Percentiles rank a stretch among this genome's conserved stretches.
Evolutionary conservation across 495 filamentous ascomycete genomes (phyloP).

Genomic region (Letharia lupina): DNA sequence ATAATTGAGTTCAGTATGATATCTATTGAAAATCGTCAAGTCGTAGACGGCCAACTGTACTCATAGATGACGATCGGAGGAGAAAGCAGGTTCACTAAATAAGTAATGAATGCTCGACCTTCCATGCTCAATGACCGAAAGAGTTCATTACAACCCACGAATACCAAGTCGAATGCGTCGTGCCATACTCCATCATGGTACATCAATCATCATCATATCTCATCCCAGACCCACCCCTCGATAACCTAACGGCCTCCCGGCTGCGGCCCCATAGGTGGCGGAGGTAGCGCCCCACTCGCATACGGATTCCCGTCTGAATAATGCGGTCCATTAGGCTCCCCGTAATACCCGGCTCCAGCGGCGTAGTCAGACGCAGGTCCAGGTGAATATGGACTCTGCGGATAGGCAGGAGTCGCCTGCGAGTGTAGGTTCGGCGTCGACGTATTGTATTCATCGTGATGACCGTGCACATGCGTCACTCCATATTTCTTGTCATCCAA

Average conservation of each 20-base stretch:
- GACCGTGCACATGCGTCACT: neutral
- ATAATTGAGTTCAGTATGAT: neutral
- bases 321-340: constrained; percentile 14
- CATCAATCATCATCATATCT: neutral
- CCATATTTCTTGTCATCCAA: constrained; percentile 8
- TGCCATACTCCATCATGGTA: neutral
- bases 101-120: neutral
- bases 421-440: constrained; percentile 8
- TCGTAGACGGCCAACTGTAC: neutral
- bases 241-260: constrained; percentile 6
- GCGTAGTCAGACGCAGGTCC: constrained; percentile 2
- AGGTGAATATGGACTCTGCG: neutral
- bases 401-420: constrained; percentile 1
- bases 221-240: neutral
- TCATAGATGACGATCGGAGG: neutral
- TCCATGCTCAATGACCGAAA: neutral
- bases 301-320: constrained; percentile 20
- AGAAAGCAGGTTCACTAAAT: neutral
- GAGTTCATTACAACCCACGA: neutral
- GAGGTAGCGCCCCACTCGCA: constrained; percentile 13
- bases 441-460: constrained; percentile 2
- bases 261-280: constrained; percentile 20
- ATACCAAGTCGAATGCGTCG: neutral
- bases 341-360: constrained; percentile 24
- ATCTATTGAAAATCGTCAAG: neutral